Base-by-base conservation (phyloP, 2,329 filamentous ascomycete species). In the Epichloe hybrida region DNA sequence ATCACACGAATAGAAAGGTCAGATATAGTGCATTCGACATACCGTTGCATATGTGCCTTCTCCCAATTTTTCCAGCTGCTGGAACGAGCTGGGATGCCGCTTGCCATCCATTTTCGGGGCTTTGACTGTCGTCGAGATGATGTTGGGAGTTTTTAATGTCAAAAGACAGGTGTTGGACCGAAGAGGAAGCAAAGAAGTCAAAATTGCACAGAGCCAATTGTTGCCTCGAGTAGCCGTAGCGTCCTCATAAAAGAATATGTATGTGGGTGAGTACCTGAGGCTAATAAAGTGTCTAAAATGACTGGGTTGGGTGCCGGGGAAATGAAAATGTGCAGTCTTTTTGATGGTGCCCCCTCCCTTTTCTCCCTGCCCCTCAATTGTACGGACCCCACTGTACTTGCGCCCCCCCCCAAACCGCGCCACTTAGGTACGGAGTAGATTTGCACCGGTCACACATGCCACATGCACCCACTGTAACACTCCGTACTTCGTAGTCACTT, bases 21-120 rank as follows among this genome's bases (percentile, higher is more conserved):
- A 11, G 35, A 23, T 12, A 39, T 27, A 21, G 20, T 43, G 38
- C 20, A 43, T 35, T 43, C 15, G 23, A 51, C 44, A 20, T 48
- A 95, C 93, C 36, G 93, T 98, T 36, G 93, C 93, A 80, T 98
- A 98, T 35, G 93, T 98, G 54, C 93, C 93, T 74, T 98, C 93
- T 63, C 93, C 93, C 58, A 98, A 79, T 85, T 91, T 98, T 72
- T 98, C 93, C 67, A 97, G 80, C 81, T 97, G 93, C 78, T 97
- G 91, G 76, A 98, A 98, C 55, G 91, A 97, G 72, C 86, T 95
- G 51, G 91, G 90, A 63, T 96, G 88, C 63, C 86, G 77, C 68
- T 94, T 87, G 64, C 87, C 86, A 70, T 96, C 91, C 91, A 97
- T 97, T 54, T 35, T 66, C 60, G 56, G 45, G 47, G 20, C 49